These are phyloP conservation scores for Apocynum venetum DNA, from an alignment of 257 asterid genomes.

Conservation along the genomic window DNA sequence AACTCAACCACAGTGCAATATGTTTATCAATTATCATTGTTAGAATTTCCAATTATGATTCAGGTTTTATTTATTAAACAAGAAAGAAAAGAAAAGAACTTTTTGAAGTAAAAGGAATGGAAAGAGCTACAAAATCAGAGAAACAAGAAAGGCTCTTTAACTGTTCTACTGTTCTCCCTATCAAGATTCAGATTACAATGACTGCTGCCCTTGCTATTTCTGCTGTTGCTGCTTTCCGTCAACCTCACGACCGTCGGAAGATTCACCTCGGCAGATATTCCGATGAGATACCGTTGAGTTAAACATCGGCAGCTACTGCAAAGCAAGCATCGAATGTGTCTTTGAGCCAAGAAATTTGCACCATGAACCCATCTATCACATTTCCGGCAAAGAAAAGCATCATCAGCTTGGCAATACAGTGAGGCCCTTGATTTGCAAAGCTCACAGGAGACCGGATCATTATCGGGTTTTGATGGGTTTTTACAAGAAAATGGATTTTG, in stretches of 20 bases:
- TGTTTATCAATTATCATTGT: not conserved
- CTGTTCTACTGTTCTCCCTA: not conserved
- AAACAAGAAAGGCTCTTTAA: conserved; percentile 33
- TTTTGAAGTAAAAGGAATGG: not conserved
- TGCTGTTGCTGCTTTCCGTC: not conserved
- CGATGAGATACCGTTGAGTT: conserved; percentile 31
- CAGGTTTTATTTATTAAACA: too few relatives aligned
- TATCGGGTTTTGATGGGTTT: not conserved
- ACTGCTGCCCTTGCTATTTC: not conserved
- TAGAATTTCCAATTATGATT: too few relatives aligned
- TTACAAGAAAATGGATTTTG: not conserved
- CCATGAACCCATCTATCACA: conserved; percentile 43
- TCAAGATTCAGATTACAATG: not conserved
- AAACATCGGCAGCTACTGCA: conserved; percentile 30
- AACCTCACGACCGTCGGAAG: conserved; percentile 23
- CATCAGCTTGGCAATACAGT: conserved; percentile 44
- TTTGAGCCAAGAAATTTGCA: conserved; percentile 43
- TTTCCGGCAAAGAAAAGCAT: conserved; percentile 47
- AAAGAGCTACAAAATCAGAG: conserved; percentile 18
- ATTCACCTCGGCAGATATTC: conserved; percentile 23
- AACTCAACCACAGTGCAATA: not conserved
- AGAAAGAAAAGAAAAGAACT: not conserved
- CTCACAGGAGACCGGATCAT: conserved; percentile 23
- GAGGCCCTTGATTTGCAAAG: conserved; percentile 36
- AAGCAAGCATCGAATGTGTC: conserved; percentile 42